Evolutionary conservation across 2,329 filamentous ascomycete species (phyloP).

Genomic region (Alternaria sp.): DNA sequence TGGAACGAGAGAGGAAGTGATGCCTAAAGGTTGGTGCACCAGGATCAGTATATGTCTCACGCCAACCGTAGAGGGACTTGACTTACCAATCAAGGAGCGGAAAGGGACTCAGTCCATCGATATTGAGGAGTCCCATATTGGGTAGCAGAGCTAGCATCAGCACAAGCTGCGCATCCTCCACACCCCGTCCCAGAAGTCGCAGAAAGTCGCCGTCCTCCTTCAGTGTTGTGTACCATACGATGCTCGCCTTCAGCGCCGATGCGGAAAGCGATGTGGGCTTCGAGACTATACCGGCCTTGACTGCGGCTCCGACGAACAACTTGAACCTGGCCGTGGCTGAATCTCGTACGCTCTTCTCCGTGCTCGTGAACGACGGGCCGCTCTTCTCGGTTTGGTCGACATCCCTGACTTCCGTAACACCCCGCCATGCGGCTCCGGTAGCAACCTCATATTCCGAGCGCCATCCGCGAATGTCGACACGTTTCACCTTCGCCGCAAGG

Average conservation of each 20-base stretch:
- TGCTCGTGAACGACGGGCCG: not conserved
- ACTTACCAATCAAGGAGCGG: not conserved
- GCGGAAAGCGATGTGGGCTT: not conserved
- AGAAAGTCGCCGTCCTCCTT: constrained; percentile 2
- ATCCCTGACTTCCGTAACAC: not conserved
- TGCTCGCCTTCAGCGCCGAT: not conserved
- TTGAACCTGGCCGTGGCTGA: not conserved
- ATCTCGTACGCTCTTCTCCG: not conserved
- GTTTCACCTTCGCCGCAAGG: constrained; percentile 3
- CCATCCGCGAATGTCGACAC: constrained; percentile 13
- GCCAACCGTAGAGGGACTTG: too few species aligned
- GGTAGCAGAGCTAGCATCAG: not conserved
- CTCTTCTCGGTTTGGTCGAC: not conserved
- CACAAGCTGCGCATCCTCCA: constrained; percentile 1
- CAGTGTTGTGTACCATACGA: constrained; percentile 1
- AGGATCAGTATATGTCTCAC: not conserved
- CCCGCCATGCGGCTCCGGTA: not conserved
- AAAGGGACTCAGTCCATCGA: constrained; percentile 1
- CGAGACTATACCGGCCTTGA: not conserved
- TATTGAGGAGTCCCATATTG: not conserved
- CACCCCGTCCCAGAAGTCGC: not conserved
- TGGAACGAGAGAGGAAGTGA: constrained; percentile 1
- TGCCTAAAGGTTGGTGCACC: not conserved
- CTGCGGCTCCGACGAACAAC: not conserved
- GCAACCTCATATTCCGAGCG: constrained; percentile 13